A percentile compares a stretch with the other conserved stretches of the same genome.
These are phyloP conservation scores for Podaxis carcinomalis DNA, from an alignment of 768 basidiomycete genomes.

Conservation along the genomic window DNA sequence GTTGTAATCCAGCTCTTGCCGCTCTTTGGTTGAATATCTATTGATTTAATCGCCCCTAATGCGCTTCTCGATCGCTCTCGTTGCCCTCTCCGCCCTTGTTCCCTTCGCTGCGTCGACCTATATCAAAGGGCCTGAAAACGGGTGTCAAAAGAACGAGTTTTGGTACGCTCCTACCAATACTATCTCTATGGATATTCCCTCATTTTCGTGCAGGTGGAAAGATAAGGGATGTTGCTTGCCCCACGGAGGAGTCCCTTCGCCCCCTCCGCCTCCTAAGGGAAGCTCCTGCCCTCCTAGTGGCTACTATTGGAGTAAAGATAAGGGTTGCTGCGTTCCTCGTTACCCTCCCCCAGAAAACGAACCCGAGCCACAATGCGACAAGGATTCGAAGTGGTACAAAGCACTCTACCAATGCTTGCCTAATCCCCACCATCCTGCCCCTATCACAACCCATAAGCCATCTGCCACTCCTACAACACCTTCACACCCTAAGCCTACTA, in stretches of 20 bases:
- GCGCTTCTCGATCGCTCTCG: conserved; percentile 2
- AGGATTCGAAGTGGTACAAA: conserved; percentile 42
- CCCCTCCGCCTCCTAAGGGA: conserved; percentile 45
- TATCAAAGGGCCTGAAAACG: conserved; percentile 5
- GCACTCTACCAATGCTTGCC: conserved; percentile 38
- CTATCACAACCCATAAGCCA: conserved; percentile 6
- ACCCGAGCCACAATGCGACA: conserved; percentile 48
- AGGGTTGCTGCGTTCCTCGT: conserved; percentile 51
- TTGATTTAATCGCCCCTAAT: neutral
- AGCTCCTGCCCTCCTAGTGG: conserved; percentile 39
- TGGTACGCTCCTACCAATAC: conserved; percentile 18
- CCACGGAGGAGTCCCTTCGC: conserved; percentile 31
- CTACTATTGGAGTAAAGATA: conserved; percentile 45
- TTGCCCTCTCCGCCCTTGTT: conserved; percentile 5
- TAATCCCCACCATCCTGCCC: conserved; percentile 26
- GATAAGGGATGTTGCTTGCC: conserved; percentile 39
- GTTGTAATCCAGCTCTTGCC: conserved; percentile 8
- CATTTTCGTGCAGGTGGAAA: conserved; percentile 24
- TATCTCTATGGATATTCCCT: neutral
- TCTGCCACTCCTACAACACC: conserved; percentile 26
- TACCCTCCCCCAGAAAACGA: conserved; percentile 32
- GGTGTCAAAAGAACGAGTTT: conserved; percentile 26
- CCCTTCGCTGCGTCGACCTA: conserved; percentile 5
- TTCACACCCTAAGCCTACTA: conserved; percentile 28
- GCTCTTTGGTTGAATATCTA: conserved; percentile 1